Percentiles rank a stretch among this genome's conserved stretches.
Evolutionary conservation across 1,284 basidiomycete genomes (phyloP).

Genomic region (Rhodotorula mucilaginosa): DNA sequence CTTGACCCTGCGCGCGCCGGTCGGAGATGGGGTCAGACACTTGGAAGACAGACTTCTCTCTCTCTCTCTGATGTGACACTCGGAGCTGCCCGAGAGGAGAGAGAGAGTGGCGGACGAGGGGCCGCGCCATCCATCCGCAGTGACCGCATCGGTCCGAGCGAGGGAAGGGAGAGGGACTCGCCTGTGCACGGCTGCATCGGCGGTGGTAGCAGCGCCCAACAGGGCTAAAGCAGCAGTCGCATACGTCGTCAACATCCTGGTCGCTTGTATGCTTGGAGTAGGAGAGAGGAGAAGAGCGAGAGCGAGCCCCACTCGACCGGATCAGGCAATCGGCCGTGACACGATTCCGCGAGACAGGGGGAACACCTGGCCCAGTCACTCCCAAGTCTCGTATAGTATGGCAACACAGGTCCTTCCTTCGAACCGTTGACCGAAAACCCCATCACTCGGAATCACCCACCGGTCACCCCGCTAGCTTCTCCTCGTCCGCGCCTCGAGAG

Average conservation of each 20-base stretch:
- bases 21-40: neutral
- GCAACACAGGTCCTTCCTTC: neutral
- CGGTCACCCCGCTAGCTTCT: neutral
- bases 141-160: neutral
- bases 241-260: slow-evolving; percentile 16
- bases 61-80: no score
- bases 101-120: neutral
- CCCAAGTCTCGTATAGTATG: neutral
- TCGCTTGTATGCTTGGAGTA: neutral
- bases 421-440: neutral
- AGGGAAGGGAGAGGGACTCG: slow-evolving; percentile 14
- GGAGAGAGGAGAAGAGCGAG: neutral
- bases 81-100: neutral
- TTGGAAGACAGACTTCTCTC: no score
- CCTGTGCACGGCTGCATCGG: slow-evolving; percentile 40
- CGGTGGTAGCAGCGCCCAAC: slow-evolving; percentile 20
- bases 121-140: slow-evolving; percentile 4
- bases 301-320: neutral
- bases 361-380: neutral
- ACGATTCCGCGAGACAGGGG: neutral
- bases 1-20: slow-evolving; percentile 29
- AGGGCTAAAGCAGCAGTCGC: slow-evolving; percentile 21
- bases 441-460: no score
- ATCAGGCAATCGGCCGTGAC: neutral
- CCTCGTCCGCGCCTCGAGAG: slow-evolving; percentile 2